phyloP scores from a whole-genome alignment of 495 filamentous ascomycete species.

The Penicillium flavigenum region DNA sequence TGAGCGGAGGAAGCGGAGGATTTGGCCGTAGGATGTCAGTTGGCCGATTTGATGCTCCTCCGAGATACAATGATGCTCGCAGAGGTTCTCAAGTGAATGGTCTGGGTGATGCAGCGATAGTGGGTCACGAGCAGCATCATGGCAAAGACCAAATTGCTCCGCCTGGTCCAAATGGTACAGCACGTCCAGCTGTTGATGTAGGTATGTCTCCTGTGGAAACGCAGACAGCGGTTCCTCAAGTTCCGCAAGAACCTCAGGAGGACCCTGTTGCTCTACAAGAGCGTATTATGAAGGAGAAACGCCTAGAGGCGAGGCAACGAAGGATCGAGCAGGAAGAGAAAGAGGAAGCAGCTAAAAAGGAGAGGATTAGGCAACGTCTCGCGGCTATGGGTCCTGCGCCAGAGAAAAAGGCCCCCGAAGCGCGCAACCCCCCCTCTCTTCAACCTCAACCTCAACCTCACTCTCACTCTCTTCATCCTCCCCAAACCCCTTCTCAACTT shows the following conservation, averaged over 20 bases:
- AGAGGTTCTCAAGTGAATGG: slow-evolving; percentile 49
- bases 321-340: slow-evolving; percentile 76
- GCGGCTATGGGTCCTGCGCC: slow-evolving; percentile 71
- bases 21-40: slow-evolving; percentile 60
- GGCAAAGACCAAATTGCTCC: slow-evolving; percentile 31
- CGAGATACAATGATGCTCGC: slow-evolving; percentile 45
- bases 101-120: slow-evolving; percentile 34
- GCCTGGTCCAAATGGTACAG: slow-evolving; percentile 41
- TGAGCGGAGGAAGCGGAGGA: slow-evolving; percentile 84
- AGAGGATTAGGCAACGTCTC: slow-evolving; percentile 81
- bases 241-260: slow-evolving; percentile 45
- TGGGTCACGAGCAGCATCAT: slow-evolving; percentile 27
- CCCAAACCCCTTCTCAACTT: slow-evolving; percentile 9
- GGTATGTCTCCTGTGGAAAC: slow-evolving; percentile 43
- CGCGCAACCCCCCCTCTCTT: slow-evolving; percentile 29
- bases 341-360: slow-evolving; percentile 75
- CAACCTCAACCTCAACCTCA: slow-evolving; percentile 8
- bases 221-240: slow-evolving; percentile 24
- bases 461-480: slow-evolving; percentile 2
- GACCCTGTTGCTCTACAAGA: slow-evolving; percentile 70
- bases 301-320: slow-evolving; percentile 74
- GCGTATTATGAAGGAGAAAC: slow-evolving; percentile 79
- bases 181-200: slow-evolving; percentile 49
- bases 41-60: slow-evolving; percentile 47
- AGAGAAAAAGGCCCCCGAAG: slow-evolving; percentile 42